Evolutionary conservation across 1,284 basidiomycete species (phyloP).

Genomic region (Sanghuangporus weigelae): DNA sequence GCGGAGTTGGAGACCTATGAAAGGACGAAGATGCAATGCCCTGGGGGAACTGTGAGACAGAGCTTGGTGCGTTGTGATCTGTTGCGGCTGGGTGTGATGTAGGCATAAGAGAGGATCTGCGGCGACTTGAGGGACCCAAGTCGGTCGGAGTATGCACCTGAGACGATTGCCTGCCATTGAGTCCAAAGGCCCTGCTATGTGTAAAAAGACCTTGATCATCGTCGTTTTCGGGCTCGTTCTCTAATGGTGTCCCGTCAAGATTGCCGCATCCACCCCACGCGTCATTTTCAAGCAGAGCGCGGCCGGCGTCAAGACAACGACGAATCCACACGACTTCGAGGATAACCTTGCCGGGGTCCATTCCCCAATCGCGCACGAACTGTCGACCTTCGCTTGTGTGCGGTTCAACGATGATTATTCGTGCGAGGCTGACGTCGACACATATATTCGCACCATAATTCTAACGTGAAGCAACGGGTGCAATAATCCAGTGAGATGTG

Average conservation of each 20-base stretch:
- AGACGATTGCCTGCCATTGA: neutral
- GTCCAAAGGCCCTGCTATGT: conserved; percentile 23
- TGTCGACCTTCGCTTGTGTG: conserved; percentile 43
- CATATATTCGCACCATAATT: conserved; percentile 46
- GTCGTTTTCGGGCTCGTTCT: conserved; percentile 23
- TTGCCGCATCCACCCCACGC: conserved; percentile 50
- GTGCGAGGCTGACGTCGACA: conserved; percentile 41
- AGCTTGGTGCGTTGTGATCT: neutral
- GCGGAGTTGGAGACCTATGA: neutral
- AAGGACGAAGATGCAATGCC: neutral
- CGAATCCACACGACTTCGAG: conserved; percentile 43
- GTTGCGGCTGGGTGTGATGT: neutral
- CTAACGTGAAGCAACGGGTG: conserved; percentile 27
- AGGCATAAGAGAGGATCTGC: neutral
- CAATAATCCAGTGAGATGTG: conserved; percentile 1
- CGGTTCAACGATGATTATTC: conserved; percentile 52
- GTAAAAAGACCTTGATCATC: conserved; percentile 21
- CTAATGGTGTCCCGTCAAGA: conserved; percentile 39
- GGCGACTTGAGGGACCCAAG: neutral
- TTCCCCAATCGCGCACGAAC: conserved; percentile 52
- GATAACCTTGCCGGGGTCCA: conserved; percentile 41
- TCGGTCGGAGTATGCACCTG: neutral
- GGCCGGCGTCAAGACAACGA: conserved; percentile 35
- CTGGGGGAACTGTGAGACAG: neutral
- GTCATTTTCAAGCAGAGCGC: conserved; percentile 40